A percentile compares a stretch with the other conserved stretches of the same genome.
These are phyloP conservation scores for Sicyos baderoa DNA, from an alignment of 306 rosid species.

Conservation along the genomic window DNA sequence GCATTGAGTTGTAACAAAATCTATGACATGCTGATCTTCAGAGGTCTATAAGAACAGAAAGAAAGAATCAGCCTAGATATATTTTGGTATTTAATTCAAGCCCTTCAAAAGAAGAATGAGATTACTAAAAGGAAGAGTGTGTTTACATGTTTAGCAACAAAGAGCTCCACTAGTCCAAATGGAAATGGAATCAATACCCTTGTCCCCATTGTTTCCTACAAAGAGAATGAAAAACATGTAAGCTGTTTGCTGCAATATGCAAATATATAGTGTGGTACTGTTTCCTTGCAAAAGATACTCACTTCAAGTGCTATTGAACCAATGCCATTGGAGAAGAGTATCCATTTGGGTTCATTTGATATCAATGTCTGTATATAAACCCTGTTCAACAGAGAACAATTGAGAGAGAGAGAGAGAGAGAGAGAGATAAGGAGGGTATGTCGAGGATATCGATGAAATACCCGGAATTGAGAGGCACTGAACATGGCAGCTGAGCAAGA, in stretches of 20 bases:
- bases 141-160: constrained; percentile 57
- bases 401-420: background rate
- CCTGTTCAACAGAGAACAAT: constrained; percentile 31
- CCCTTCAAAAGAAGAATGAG: constrained; percentile 10
- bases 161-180: constrained; percentile 70
- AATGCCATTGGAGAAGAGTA: constrained; percentile 41
- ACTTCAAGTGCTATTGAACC: constrained; percentile 41
- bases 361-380: constrained; percentile 55
- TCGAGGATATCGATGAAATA: constrained; percentile 17
- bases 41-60: constrained; percentile 40
- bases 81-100: background rate
- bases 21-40: constrained; percentile 62
- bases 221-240: background rate
- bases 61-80: background rate
- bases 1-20: constrained; percentile 51
- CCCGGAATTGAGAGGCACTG: constrained; percentile 65
- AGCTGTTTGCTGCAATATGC: background rate
- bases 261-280: background rate
- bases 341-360: constrained; percentile 69
- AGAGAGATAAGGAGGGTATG: background rate
- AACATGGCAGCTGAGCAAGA: constrained; percentile 54
- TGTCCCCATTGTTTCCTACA: constrained; percentile 68
- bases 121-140: constrained; percentile 9
- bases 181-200: constrained; percentile 65
- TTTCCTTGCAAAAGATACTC: constrained; percentile 16